Evolutionary conservation across 2,329 filamentous ascomycete species (phyloP), one percentile per base, ranked within the genome.

Genomic region (Fusarium hainanense): DNA sequence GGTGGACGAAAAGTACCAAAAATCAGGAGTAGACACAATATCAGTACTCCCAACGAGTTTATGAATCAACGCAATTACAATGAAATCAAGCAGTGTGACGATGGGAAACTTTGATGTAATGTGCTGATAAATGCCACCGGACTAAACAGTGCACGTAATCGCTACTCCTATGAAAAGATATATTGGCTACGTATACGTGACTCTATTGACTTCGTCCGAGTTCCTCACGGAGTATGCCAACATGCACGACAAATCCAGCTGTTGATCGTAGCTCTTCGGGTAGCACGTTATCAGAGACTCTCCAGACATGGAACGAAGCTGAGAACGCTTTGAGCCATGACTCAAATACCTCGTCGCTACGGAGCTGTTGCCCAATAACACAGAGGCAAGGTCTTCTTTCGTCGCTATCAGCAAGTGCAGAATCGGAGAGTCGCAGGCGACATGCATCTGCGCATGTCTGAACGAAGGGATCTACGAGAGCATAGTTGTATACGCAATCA

Each of bases 401-500:
- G 16, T 59, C 66, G 32, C 55, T 47, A 34, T 62, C 52, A 2
- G 73, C 69, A 52, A 47, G 68, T 50, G 32, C 25, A 32, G 68
- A 47, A 44, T 54, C 68, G 4, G 47, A 50, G 27, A 32, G 56
- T 34, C 90, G 84, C 18, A 95, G 79, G 12, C 82, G 82, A 79
- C 93, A 97, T 25, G 90, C 85, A 67, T 97, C 92, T 8, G 84
- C 88, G 77, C 93, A 97, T 0, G 93, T 92, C 73, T 90, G 87
- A n/a, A 96, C 92, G 50, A 98, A 88, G 0, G 94, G 93, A 44
- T 87, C 83, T 25, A 98, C 88, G 5, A 98, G 86, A 4, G 92
- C 88, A 70, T 97, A 93, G 80, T 98, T 99, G 83, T 97, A 99
- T 72, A 99, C 91, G 79, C 94, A 98, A 79, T 99, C 96, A 76